These are phyloP conservation scores for Alternaria sp. DNA, from an alignment of 2,329 filamentous ascomycete genomes.

Conservation along the genomic window DNA sequence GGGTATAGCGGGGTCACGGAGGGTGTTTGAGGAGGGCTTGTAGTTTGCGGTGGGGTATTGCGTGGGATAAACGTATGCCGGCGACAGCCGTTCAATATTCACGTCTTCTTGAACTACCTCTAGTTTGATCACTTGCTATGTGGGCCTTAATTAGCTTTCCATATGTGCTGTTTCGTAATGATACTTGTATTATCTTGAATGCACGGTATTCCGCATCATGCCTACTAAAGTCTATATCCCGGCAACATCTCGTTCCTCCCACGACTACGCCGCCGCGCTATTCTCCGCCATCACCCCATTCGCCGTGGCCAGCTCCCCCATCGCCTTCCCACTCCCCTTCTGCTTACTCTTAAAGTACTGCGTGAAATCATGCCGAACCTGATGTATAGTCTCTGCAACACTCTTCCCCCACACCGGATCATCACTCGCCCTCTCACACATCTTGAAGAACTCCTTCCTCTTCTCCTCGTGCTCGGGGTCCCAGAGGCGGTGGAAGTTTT, in stretches of 20 bases:
- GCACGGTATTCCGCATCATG: background rate
- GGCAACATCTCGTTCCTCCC: background rate
- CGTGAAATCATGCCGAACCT: constrained; percentile 43
- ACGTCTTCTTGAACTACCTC: background rate
- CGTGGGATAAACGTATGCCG: background rate
- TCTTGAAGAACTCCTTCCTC: constrained; percentile 42
- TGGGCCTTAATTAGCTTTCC: no score
- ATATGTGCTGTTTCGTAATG: no score
- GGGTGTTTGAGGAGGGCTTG: background rate
- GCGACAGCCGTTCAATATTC: background rate
- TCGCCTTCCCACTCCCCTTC: background rate
- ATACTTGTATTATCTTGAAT: no score
- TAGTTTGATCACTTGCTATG: background rate
- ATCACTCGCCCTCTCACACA: constrained; percentile 37
- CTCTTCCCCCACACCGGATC: constrained; percentile 39
- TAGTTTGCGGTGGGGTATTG: background rate
- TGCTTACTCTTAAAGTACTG: constrained; percentile 45
- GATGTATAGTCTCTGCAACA: constrained; percentile 33
- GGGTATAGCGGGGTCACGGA: background rate
- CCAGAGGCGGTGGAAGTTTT: constrained; percentile 50
- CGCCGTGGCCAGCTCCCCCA: background rate
- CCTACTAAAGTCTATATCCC: background rate
- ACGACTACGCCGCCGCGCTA: constrained; percentile 8
- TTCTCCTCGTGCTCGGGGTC: constrained; percentile 34
- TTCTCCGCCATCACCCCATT: constrained; percentile 11